Evolutionary conservation across 495 filamentous ascomycete genomes (phyloP), one percentile per base, ranked within the genome.

Genomic region (Echria macrotheca): DNA sequence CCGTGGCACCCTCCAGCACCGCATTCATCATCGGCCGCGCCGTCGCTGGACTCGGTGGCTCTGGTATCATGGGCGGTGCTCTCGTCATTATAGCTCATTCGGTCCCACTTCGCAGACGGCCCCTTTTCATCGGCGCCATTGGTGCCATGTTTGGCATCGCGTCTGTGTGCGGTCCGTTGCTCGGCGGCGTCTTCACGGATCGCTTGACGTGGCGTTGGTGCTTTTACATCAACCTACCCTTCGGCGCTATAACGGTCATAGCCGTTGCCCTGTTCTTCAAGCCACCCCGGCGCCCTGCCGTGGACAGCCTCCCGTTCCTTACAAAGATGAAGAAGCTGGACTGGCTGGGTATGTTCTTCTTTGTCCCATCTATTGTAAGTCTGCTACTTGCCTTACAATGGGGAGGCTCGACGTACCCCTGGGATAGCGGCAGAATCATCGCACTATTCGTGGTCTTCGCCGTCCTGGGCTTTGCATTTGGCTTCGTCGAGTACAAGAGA

Each of bases 61-160:
- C 60, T 12, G 58, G 69, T 18, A 66, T 69, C 39, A 59, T 68
- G n/a, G 57, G 56, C n/a, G 70, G 66, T n/a, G 53, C 47, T 15
- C 47, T 66, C 18, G 50, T 68, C 24, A 63, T 69, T 29, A 32
- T 67, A 0, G 29, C 49, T 6, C 53, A 62, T 21, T 51, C 52
- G 23, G 25, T 70, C 5, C 70, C 70, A 0, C 55, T 74, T 0
- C 33, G 52, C 6, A 69, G 54, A 11, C 64, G 72, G 9, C 66
- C 70, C 4, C 15, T 72, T 2, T 69, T 58, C 36, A 41, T 56
- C 7, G 69, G 68, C 12, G 28, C 67, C 1, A 47, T 68, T 24
- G 62, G 62, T 2, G 61, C 55, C 22, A 60, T 70, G 67, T 88
- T 79, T 56, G 86, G 81, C 4, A 70, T 91, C 47, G 80, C 85